Base-by-base conservation (phyloP, 2,329 filamentous ascomycete genomes). In the Volutella citrinella region DNA sequence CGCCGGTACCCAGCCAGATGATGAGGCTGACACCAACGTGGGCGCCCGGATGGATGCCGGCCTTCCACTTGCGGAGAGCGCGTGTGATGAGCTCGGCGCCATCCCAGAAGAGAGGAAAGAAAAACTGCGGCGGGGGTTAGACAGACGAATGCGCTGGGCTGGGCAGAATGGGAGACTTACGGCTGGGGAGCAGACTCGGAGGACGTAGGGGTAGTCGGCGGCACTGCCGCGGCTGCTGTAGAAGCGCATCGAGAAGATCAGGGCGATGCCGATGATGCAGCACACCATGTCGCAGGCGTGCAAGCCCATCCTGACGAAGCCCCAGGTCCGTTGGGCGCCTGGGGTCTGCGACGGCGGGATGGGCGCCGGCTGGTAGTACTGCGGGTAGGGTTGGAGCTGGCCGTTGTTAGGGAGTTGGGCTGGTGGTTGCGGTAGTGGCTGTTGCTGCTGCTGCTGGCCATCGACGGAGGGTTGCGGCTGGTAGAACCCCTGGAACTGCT, bases 1-100 rank as follows among this genome's bases (percentile, higher is more conserved):
- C 18, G 22, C 49, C 27, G n/a, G 55, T 50, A 15, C 49, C 36
- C 7, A 70, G 42, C 60, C 63, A 69, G 34, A 70, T 51, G 40
- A 70, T 30, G 4, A 72, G 63, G 19, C 62, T 63, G 11, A 67
- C 24, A 32, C 50, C 64, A 20, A 72, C 63, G 28, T 70, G 66
- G 7, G 60, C 62, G 17, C 65, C 68, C 1, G 69, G 66, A 32
- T 67, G 64, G 14, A 70, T 64, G 22, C 64, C 61, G 5, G 43
- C 43, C 16, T 56, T 49, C 30, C 48, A 54, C 7, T 52, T 56
- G 22, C 62, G 61, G 12, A 52, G 36, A 21, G 45, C 52, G 13
- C 63, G 55, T 17, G 56, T 62, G 34, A 68, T 46, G 29, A 68
- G 42, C 27, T 72, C 68, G 19, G 59, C 47, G 1, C 54, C 21